Evolutionary conservation across 768 basidiomycete species (phyloP), one percentile per base, ranked within the genome.

Genomic region (Termitomyces sp.): DNA sequence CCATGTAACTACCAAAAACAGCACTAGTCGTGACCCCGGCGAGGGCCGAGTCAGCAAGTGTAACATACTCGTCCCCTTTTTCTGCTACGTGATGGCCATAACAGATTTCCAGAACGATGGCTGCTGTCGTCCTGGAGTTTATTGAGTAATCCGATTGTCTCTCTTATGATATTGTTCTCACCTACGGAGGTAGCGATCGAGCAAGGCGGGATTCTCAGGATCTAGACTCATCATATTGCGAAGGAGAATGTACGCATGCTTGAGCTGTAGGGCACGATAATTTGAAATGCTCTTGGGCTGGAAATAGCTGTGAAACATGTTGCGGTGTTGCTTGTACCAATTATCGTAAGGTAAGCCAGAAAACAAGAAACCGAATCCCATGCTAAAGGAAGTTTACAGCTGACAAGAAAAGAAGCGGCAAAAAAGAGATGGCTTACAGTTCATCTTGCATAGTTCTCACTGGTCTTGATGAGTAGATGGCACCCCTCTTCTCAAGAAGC

Each of bases 401-500:
- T 28, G 25, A 49, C 39, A 21, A 23, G 32, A 23, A 39, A 39
- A 44, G 40, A n/a, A 39, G 44, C 16, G 35, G 17, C 30, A 27
- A 42, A 35, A 12, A 34, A 44, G 34, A 34, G 3, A 28, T 47
- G 7, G 46, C 45, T 23, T 30, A 59, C 54, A 56, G 41, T 34
- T 56, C 52, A 39, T 58, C 52, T 39, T 58, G 57, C 67, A 19
- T 73, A 10, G 54, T 53, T 41, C 61, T 52, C 16, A 62, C 43
- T 27, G 60, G 32, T 16, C 60, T 54, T 6, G 61, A 72, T 34
- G 79, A 80, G 56, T 80, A 80, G 23, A 70, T 66, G 17, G 73
- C 65, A 10, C 76, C 77, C 42, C 76, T 72, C 59, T 75, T 77
- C 35, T 79, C 77, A 43, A 80, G 67, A 58, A 79, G 68, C 27